phyloP scores from a whole-genome alignment of 495 filamentous ascomycete genomes.

The Hypoxylon subgilvum region DNA sequence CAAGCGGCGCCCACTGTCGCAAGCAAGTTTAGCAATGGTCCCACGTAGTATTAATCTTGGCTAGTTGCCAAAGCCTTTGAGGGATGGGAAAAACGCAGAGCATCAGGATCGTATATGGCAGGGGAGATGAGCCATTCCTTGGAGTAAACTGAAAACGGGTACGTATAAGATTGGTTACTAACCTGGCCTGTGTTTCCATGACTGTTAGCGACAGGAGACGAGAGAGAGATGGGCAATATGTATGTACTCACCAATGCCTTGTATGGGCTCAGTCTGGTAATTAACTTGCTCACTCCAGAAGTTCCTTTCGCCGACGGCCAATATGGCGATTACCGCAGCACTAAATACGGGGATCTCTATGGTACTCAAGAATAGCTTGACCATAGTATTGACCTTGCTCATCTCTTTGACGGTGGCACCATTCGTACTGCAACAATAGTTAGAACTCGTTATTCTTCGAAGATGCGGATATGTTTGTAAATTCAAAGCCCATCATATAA shows the following conservation, averaged over 20 bases:
- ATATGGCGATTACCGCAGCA: constrained; percentile 59
- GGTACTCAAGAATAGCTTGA: constrained; percentile 53
- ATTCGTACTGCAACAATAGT: constrained; percentile 49
- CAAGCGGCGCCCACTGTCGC: constrained; percentile 64
- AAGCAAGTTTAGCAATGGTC: constrained; percentile 13
- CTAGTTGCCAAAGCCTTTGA: too few species aligned
- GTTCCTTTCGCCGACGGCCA: constrained; percentile 63
- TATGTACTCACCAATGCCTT: constrained; percentile 60
- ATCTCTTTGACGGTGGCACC: constrained; percentile 58
- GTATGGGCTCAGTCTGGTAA: constrained; percentile 62
- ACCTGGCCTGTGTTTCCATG: constrained; percentile 19
- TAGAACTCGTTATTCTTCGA: neutral
- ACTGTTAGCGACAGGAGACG: constrained; percentile 19
- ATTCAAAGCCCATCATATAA: too few species aligned
- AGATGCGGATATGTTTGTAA: too few species aligned
- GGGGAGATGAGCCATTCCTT: neutral
- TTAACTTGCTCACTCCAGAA: constrained; percentile 58
- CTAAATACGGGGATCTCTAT: constrained; percentile 61
- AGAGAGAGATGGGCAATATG: neutral
- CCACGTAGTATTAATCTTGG: too few species aligned
- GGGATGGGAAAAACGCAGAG: too few species aligned
- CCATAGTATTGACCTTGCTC: constrained; percentile 51
- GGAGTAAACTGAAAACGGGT: neutral
- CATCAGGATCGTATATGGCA: too few species aligned
- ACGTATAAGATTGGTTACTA: neutral